A percentile compares a stretch with the other conserved stretches of the same genome.
Evolutionary conservation across 2,329 filamentous ascomycete species (phyloP).

Genomic region (Fusarium euwallaceae): DNA sequence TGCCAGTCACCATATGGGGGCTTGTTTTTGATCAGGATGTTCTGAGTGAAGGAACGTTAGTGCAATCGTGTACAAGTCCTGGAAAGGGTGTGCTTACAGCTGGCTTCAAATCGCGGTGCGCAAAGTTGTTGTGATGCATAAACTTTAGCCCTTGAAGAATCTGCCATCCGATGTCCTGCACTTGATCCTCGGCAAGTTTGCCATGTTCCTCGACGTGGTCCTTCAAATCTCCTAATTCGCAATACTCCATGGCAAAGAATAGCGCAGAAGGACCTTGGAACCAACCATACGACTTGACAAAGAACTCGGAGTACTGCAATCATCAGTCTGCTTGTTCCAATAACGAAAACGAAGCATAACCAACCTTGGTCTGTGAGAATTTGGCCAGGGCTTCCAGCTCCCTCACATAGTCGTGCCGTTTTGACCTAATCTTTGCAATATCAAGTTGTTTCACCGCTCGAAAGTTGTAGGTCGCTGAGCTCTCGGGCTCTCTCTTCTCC

Average conservation of each 20-base stretch:
- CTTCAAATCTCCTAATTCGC: neutral
- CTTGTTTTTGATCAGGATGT: neutral
- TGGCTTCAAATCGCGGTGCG: slow-evolving; percentile 5
- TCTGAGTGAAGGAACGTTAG: neutral
- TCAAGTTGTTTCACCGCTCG: neutral
- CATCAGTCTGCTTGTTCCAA: neutral
- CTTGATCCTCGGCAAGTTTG: neutral
- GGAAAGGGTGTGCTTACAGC: neutral
- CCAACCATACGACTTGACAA: slow-evolving; percentile 3
- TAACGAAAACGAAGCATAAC: neutral
- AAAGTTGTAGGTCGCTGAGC: neutral
- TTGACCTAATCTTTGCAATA: neutral
- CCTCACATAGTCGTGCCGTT: neutral
- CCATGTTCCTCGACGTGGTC: neutral
- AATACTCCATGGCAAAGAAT: slow-evolving; percentile 3
- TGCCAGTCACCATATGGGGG: neutral
- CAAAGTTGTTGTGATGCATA: slow-evolving; percentile 4
- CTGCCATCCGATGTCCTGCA: neutral
- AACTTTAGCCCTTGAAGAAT: neutral
- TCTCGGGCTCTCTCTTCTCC: neutral
- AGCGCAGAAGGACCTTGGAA: neutral
- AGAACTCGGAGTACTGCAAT: neutral
- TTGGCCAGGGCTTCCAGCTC: slow-evolving; percentile 1
- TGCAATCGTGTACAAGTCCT: no score
- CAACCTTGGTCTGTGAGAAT: neutral